These are phyloP conservation scores for Tuber aestivum DNA, from an alignment of 495 filamentous ascomycete genomes.

Conservation along the genomic window DNA sequence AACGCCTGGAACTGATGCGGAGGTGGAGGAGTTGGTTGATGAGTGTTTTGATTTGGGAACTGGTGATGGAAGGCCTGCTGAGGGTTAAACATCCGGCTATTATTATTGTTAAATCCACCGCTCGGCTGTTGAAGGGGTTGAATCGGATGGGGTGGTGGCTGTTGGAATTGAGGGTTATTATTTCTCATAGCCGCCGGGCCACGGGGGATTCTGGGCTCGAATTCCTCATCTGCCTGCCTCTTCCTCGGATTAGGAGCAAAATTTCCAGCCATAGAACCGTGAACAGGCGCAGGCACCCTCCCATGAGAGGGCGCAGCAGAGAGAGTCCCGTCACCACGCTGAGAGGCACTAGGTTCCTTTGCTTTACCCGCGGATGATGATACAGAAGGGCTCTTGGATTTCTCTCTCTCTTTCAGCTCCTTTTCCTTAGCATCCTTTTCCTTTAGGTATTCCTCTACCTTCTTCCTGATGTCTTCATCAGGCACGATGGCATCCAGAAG, in stretches of 20 bases:
- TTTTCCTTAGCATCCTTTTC: conserved; percentile 61
- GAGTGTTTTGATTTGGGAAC: conserved; percentile 19
- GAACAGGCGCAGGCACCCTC: conserved; percentile 33
- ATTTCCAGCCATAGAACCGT: conserved; percentile 42
- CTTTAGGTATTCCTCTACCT: conserved; percentile 71
- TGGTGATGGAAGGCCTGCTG: conserved; percentile 33
- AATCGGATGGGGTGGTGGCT: conserved; percentile 41
- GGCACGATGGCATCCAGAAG: conserved; percentile 82
- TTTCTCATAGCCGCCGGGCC: conserved; percentile 48
- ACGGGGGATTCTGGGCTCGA: conserved; percentile 43
- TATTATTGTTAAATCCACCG: conserved; percentile 28
- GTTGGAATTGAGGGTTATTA: conserved; percentile 38
- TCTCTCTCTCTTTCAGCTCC: conserved; percentile 58
- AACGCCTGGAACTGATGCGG: conserved; percentile 26
- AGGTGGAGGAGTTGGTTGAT: conserved; percentile 11
- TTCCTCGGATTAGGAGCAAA: conserved; percentile 54
- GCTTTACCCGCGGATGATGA: conserved; percentile 31
- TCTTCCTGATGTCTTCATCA: conserved; percentile 69
- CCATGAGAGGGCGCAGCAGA: conserved; percentile 40
- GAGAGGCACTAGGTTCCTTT: conserved; percentile 29
- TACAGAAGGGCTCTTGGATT: conserved; percentile 51
- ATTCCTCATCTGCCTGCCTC: conserved; percentile 69
- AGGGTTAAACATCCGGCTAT: conserved; percentile 32
- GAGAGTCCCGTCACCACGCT: conserved; percentile 42
- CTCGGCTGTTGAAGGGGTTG: conserved; percentile 27